Percentiles rank a stretch among this genome's conserved stretches.
Conservation (phyloP, 2,329 filamentous ascomycete genomes). For the Aureobasidium sp. region DNA sequence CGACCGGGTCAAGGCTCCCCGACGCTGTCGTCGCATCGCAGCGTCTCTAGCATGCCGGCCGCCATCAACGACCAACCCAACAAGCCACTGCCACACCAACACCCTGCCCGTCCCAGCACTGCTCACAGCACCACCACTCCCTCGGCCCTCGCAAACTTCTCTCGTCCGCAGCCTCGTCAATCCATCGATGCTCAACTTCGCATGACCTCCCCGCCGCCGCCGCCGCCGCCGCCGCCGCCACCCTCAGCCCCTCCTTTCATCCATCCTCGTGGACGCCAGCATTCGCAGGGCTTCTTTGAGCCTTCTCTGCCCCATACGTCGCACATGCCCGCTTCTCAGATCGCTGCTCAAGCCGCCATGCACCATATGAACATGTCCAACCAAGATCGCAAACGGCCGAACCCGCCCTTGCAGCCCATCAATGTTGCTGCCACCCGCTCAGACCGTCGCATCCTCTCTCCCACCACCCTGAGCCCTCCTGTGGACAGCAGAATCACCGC, state of each 20-base stretch:
- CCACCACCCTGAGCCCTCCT: slow-evolving; percentile 10
- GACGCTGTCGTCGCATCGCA: background rate
- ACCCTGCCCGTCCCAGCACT: background rate
- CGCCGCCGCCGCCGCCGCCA: background rate
- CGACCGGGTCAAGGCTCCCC: background rate
- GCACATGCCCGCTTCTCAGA: slow-evolving; percentile 60
- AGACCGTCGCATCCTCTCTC: slow-evolving; percentile 13
- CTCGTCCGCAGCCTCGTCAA: slow-evolving; percentile 26
- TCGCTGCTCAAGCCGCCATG: slow-evolving; percentile 71
- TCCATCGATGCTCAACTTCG: slow-evolving; percentile 29
- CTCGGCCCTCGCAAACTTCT: slow-evolving; percentile 24
- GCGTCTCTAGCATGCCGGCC: slow-evolving; percentile 13
- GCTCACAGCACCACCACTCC: slow-evolving; percentile 3
- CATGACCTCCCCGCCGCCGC: slow-evolving; percentile 13
- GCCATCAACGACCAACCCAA: background rate
- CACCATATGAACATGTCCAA: slow-evolving; percentile 37
- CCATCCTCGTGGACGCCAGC: slow-evolving; percentile 57
- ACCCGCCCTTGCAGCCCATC: slow-evolving; percentile 59
- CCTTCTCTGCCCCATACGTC: slow-evolving; percentile 54
- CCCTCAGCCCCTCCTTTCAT: slow-evolving; percentile 23
- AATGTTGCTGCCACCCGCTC: slow-evolving; percentile 25
- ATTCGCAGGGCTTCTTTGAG: slow-evolving; percentile 71
- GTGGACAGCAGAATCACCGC: slow-evolving; percentile 44
- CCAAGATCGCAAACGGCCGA: slow-evolving; percentile 58
- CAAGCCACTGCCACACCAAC: background rate